These are phyloP conservation scores for Coprinellus micaceus DNA, from an alignment of 768 basidiomycete genomes.

Conservation along the genomic window DNA sequence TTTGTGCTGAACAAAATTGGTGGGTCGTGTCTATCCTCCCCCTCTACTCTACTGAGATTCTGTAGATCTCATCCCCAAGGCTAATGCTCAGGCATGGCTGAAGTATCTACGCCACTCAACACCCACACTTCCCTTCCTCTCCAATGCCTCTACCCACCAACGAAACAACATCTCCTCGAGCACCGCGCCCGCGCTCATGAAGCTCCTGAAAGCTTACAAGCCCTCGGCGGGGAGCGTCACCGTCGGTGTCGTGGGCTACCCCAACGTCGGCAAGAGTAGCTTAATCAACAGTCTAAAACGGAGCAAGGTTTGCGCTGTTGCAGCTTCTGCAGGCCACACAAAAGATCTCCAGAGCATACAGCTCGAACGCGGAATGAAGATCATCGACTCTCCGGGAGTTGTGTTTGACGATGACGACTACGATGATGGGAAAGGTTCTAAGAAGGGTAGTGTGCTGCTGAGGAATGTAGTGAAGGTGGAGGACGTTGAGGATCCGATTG, in stretches of 20 bases:
- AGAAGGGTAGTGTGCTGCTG: constrained; percentile 66
- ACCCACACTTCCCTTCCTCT: constrained; percentile 89
- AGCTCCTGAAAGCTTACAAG: constrained; percentile 80
- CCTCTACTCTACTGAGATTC: not conserved
- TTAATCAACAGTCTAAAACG: constrained; percentile 91
- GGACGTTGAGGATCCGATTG: constrained; percentile 85
- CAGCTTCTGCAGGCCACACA: constrained; percentile 92
- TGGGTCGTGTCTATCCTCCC: constrained; percentile 29
- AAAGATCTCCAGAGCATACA: constrained; percentile 88
- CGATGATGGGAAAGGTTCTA: constrained; percentile 39
- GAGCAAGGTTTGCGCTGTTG: constrained; percentile 88
- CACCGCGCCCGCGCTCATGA: constrained; percentile 73
- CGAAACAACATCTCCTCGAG: constrained; percentile 76
- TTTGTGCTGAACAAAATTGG: constrained; percentile 98
- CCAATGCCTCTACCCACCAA: constrained; percentile 71
- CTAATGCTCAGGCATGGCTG: constrained; percentile 88
- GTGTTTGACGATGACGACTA: constrained; percentile 81
- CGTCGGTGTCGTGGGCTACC: constrained; percentile 91
- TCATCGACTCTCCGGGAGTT: constrained; percentile 97
- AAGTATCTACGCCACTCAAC: constrained; percentile 88
- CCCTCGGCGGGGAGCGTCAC: constrained; percentile 70
- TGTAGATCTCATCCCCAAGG: constrained; percentile 82
- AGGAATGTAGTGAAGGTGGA: constrained; percentile 90
- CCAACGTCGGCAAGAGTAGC: constrained; percentile 95
- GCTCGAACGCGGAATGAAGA: constrained; percentile 86